A percentile compares a stretch with the other conserved stretches of the same genome.
These are phyloP conservation scores for Tieghemostelium lacteum DNA, from an alignment of 78 protist genomes.

Conservation along the genomic window DNA sequence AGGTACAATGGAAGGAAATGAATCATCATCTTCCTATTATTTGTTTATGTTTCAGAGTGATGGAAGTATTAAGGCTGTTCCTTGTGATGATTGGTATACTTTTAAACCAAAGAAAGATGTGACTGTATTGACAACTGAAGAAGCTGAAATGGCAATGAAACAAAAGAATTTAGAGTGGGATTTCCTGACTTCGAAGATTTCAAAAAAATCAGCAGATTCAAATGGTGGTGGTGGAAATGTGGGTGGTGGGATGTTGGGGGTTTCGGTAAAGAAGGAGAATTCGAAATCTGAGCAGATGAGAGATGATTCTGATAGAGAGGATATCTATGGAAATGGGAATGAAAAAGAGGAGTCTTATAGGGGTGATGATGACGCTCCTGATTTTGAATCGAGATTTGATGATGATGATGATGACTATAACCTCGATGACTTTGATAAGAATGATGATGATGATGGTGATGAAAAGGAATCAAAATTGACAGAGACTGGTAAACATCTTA, in stretches of 20 bases:
- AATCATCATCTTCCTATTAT: slow-evolving; percentile 43
- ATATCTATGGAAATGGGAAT: too few species aligned
- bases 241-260: too few species aligned
- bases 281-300: background rate
- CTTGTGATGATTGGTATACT: slow-evolving; percentile 69
- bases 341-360: too few species aligned
- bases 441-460: background rate
- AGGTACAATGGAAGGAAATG: slow-evolving; percentile 68
- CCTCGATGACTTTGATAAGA: background rate
- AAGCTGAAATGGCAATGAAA: slow-evolving; percentile 68
- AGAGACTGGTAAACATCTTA: background rate
- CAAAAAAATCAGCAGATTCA: background rate
- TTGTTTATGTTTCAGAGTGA: slow-evolving; percentile 71
- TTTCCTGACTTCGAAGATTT: background rate
- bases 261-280: background rate
- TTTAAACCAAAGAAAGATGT: slow-evolving; percentile 68
- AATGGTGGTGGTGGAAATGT: slow-evolving; percentile 7
- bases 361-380: slow-evolving; percentile 66
- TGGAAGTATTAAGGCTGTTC: slow-evolving; percentile 59
- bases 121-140: slow-evolving; percentile 34
- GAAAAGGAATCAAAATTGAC: background rate
- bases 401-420: slow-evolving; percentile 61
- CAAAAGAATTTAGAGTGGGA: slow-evolving; percentile 45
- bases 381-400: slow-evolving; percentile 52
- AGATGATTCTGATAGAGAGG: background rate